Conservation (phyloP, 805 yeast species). For the Metschnikowia rubicola region DNA sequence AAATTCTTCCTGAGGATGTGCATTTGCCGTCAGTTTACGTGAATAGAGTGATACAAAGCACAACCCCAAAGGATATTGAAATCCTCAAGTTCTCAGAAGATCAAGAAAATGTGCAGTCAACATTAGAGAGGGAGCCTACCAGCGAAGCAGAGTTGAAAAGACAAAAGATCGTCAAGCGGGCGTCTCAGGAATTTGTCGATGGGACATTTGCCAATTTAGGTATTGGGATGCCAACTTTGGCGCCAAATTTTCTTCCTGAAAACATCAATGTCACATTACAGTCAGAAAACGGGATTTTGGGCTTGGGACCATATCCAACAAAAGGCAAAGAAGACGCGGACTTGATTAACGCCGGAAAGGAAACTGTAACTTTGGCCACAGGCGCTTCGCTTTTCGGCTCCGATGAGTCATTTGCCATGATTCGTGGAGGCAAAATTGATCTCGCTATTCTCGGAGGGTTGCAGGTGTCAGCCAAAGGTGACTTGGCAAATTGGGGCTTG, state of each 20-base stretch:
- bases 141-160: conserved; percentile 22
- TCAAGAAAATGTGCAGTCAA: conserved; percentile 3
- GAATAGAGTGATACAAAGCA: conserved; percentile 36
- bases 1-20: conserved; percentile 41
- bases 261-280: conserved; percentile 40
- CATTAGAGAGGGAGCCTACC: conserved; percentile 4
- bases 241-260: conserved; percentile 38
- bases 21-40: conserved; percentile 49
- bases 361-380: conserved; percentile 42
- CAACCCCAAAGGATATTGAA: conserved; percentile 43
- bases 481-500: conserved; percentile 51
- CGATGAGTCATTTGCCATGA: conserved; percentile 50
- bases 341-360: conserved; percentile 50
- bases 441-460: conserved; percentile 47
- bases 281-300: conserved; percentile 48
- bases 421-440: conserved; percentile 44
- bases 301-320: conserved; percentile 46
- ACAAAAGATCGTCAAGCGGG: conserved; percentile 39
- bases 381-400: conserved; percentile 51
- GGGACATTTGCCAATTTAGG: conserved; percentile 47
- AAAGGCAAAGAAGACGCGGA: conserved; percentile 46
- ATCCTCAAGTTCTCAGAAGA: conserved; percentile 24
- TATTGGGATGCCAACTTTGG: conserved; percentile 50
- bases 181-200: conserved; percentile 43
- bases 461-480: conserved; percentile 47